Conservation (phyloP, 192 early-diverging fungal genomes). For the Umbelopsis isabellina region DNA sequence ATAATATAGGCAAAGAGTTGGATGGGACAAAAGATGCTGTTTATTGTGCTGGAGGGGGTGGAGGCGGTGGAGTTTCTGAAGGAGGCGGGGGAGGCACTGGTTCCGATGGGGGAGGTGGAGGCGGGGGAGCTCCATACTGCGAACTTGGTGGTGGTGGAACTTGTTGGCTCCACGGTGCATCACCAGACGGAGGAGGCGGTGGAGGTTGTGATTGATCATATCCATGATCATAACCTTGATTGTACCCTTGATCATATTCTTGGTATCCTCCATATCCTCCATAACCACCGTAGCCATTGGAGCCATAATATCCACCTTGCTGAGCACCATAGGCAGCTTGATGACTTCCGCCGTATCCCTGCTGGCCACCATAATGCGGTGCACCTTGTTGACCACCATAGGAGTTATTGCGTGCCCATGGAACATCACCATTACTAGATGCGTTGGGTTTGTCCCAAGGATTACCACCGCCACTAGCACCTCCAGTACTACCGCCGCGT, state of each 20-base stretch:
- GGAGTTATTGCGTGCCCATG: constrained; percentile 32
- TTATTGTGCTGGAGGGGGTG: constrained; percentile 22
- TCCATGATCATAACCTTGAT: constrained; percentile 32
- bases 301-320: constrained; percentile 6
- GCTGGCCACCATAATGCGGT: neutral
- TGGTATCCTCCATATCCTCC: constrained; percentile 28
- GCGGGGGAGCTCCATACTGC: constrained; percentile 32
- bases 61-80: constrained; percentile 28
- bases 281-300: constrained; percentile 22
- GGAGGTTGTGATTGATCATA: constrained; percentile 4
- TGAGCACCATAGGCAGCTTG: constrained; percentile 19
- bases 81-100: constrained; percentile 46
- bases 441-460: neutral
- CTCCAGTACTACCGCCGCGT: constrained; percentile 20
- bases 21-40: neutral
- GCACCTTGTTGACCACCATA: constrained; percentile 24
- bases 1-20: neutral
- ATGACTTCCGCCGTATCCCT: constrained; percentile 30
- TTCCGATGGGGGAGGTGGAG: constrained; percentile 42
- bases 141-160: constrained; percentile 41
- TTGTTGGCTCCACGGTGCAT: constrained; percentile 32
- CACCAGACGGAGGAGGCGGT: constrained; percentile 33
- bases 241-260: constrained; percentile 29
- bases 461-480: neutral
- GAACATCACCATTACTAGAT: constrained; percentile 27